These are phyloP conservation scores for Kwoniella europaea DNA, from an alignment of 768 basidiomycete species.

Conservation along the genomic window DNA sequence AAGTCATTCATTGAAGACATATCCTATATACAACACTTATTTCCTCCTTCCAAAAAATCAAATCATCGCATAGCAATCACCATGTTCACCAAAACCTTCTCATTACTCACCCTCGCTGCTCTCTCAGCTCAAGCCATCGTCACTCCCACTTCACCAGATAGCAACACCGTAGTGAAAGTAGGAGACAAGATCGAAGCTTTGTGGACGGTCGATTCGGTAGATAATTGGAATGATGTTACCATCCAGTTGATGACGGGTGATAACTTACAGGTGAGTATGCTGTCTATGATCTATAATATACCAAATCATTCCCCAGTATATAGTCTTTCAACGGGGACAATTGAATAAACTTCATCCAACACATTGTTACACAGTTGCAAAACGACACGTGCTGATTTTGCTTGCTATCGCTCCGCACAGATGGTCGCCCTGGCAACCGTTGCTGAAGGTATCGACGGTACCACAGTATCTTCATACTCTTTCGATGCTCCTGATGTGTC, in stretches of 20 bases:
- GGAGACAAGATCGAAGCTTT: constrained; percentile 39
- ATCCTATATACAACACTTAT: background rate
- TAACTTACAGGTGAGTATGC: constrained; percentile 41
- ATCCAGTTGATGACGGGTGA: constrained; percentile 55
- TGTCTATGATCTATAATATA: background rate
- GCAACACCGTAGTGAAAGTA: constrained; percentile 43
- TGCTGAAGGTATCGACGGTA: constrained; percentile 48
- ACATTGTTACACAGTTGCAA: background rate
- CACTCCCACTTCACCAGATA: constrained; percentile 50
- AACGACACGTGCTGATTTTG: background rate
- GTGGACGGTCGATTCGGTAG: constrained; percentile 47
- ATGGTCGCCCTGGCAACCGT: constrained; percentile 37
- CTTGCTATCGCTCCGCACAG: constrained; percentile 12
- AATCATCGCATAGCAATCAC: background rate
- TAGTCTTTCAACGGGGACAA: background rate
- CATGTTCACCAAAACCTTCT: constrained; percentile 25
- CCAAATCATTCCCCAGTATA: background rate
- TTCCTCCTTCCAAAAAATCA: background rate
- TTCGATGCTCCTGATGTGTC: constrained; percentile 46
- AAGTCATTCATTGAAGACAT: constrained; percentile 12
- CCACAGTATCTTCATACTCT: constrained; percentile 35
- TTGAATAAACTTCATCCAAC: no score
- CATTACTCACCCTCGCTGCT: constrained; percentile 26
- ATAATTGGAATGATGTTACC: constrained; percentile 44
- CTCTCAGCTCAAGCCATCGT: constrained; percentile 27